Evolutionary conservation across 108 stramenopile species (phyloP), one percentile per base, ranked within the genome.

Genomic region (Discostella pseudostelligera): DNA sequence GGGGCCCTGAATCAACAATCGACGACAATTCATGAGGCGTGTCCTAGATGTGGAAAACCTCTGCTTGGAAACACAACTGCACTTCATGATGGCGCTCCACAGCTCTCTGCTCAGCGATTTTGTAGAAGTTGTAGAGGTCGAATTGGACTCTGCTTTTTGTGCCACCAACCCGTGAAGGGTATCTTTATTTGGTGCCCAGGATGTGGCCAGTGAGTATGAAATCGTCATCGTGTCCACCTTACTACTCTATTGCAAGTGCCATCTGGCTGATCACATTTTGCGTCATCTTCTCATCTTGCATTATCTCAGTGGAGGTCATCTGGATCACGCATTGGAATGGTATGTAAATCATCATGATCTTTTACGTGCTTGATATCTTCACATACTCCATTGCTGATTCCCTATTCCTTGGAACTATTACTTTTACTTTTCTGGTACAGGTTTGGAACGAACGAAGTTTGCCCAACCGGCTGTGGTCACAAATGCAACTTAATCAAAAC

Each of bases 101-200:
- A 53, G 20, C 24, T 35, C 57, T 56, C 55, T 26, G 73, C 69
- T 13, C 72, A 84, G 59, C 64, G 81, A 22, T 59, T 70, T 1
- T 93, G 92, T 56, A 85, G 79, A 63, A 84, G 76, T 43, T 93
- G 92, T 45, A 80, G 87, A 40, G 56, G 84, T 32, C 80, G 74
- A 22, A 81, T 93, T 36, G 92, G 89, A 10, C 36, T 85, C 10
- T 93, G 92, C 47, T 93, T 88, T 60, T 56, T 93, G 8, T 93
- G 92, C 44, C 89, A 90, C 32, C 81, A 90, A 62, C 85, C 88
- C 14, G 92, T 93, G 10, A 84, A 78, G 64, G 89, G 87, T 11
- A 67, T 93, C 17, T 90, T 81, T 80, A 87, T 93, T 16, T 93
- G 87, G 89, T 93, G 92, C 43, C 92, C 89, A n/a, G 92, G 92